Percentiles rank a stretch among this genome's conserved stretches.
Conservation (phyloP, 768 basidiomycete species). For the Suillus clintonianus region DNA sequence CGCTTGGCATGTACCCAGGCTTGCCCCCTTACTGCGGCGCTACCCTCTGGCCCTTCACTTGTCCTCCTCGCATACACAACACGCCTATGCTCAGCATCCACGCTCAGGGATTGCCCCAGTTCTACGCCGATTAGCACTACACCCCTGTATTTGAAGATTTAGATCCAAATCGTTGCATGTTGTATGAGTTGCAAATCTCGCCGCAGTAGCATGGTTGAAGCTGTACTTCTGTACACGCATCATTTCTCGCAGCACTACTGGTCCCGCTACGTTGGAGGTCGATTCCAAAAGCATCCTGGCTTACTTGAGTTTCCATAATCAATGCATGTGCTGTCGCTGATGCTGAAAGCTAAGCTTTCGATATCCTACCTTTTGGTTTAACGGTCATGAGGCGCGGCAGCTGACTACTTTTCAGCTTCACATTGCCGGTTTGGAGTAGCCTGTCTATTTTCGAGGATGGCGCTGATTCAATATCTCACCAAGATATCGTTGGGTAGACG, state of each 20-base stretch:
- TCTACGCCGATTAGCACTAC: not conserved
- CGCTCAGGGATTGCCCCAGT: not conserved
- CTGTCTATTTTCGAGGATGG: not conserved
- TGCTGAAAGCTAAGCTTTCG: too few relatives aligned
- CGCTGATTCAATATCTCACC: not conserved
- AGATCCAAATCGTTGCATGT: not conserved
- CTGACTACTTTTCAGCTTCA: too few relatives aligned
- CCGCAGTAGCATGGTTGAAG: not conserved
- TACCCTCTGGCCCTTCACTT: not conserved
- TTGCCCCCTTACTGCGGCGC: not conserved
- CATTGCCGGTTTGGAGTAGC: not conserved
- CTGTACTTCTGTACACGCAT: not conserved
- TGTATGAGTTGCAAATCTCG: not conserved
- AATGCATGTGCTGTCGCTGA: too few relatives aligned
- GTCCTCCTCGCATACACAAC: not conserved
- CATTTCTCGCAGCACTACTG: not conserved
- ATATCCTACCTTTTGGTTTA: too few relatives aligned
- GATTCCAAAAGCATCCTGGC: not conserved
- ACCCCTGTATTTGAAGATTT: not conserved
- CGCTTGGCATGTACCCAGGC: not conserved
- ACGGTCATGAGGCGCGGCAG: too few relatives aligned
- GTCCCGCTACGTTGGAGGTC: not conserved
- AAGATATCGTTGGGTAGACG: not conserved
- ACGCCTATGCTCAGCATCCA: not conserved
- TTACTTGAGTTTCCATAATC: too few relatives aligned